phyloP scores from a whole-genome alignment of 2,329 filamentous ascomycete genomes.

The Plectosphaerella cucumerina region DNA sequence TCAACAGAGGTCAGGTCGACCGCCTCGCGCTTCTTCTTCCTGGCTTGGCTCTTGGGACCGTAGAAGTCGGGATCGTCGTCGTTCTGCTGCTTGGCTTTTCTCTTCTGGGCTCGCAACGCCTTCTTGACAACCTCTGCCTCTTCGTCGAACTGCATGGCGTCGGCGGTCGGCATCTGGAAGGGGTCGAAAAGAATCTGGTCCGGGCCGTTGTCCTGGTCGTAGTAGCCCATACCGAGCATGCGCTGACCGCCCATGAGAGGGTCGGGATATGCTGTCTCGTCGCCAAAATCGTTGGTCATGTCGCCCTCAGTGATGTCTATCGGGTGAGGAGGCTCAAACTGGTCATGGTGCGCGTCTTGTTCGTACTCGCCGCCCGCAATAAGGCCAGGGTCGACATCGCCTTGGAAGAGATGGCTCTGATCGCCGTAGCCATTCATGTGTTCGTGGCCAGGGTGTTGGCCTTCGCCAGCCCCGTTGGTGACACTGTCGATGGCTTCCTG shows the following conservation, averaged over 20 bases:
- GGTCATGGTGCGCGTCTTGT: constrained; percentile 6
- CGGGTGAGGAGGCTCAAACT: constrained; percentile 14
- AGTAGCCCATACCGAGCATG: constrained; percentile 57
- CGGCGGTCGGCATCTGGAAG: constrained; percentile 48
- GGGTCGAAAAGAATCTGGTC: constrained; percentile 58
- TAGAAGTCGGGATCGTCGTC: constrained; percentile 52
- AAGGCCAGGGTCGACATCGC: constrained; percentile 5
- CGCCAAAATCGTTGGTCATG: constrained; percentile 6
- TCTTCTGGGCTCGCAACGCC: constrained; percentile 47
- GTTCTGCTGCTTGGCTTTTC: constrained; percentile 47
- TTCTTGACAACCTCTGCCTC: constrained; percentile 53
- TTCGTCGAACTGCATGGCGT: constrained; percentile 36
- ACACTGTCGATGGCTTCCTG: constrained; percentile 18
- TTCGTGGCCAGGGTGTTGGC: neutral
- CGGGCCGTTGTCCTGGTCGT: constrained; percentile 52
- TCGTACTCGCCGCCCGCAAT: constrained; percentile 6
- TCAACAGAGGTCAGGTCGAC: constrained; percentile 38
- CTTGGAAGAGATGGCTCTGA: constrained; percentile 27
- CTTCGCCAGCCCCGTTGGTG: neutral
- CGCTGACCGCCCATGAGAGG: constrained; percentile 43
- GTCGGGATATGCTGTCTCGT: constrained; percentile 41
- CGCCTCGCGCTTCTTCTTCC: constrained; percentile 29
- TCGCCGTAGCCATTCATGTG: constrained; percentile 18
- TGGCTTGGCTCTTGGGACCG: constrained; percentile 36
- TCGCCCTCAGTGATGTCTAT: constrained; percentile 25